Evolutionary conservation across 805 yeast genomes (phyloP), one percentile per base, ranked within the genome.

Genomic region (Nakazawaea sp.): DNA sequence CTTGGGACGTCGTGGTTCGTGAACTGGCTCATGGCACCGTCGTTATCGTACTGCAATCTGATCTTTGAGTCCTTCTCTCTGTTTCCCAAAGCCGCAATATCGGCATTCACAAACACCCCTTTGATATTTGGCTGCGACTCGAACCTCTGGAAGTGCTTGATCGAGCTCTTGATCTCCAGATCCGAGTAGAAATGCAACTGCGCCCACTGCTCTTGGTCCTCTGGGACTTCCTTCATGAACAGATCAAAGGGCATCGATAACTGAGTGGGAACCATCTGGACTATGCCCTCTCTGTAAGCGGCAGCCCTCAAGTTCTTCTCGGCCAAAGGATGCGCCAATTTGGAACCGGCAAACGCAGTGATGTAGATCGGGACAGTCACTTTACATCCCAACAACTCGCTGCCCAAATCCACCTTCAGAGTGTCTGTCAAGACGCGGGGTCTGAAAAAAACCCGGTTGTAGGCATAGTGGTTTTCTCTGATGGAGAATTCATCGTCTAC

Each of bases 281-380:
- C 71, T 18, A 78, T 59, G 17, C 61, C 71, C 32, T 81, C 79
- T 33, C 66, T 63, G 19, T 72, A 82, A 9, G 90, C 82, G 4
- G 84, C 83, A 46, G 77, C 64, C 2, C 94, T 81, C 40, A 89
- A 68, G n/a, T 79, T 80, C 38, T 68, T 70, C 55, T 89, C 96
- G 33, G 95, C 96, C 27, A 83, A 92, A 2, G 81, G 81, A 52
- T 88, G 89, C 4, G 95, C 94, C 45, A 89, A 65, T 46, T 76
- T 78, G 20, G 94, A 94, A 33, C 88, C 70, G 1, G 96, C 95
- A 15, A 96, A 83, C 1, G 96, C 95, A n/a, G 92, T 73, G 39
- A 81, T 75, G 52, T 86, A 89, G 55, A 89, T 85, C 5, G 97
- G 97, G 5, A 77, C 81, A 13, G 70, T 65, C 4, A 74, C 62